A percentile compares a stretch with the other conserved stretches of the same genome.
Evolutionary conservation across 352 stramenopile species (phyloP).

Genomic region (Globisporangium cylindrosporum): DNA sequence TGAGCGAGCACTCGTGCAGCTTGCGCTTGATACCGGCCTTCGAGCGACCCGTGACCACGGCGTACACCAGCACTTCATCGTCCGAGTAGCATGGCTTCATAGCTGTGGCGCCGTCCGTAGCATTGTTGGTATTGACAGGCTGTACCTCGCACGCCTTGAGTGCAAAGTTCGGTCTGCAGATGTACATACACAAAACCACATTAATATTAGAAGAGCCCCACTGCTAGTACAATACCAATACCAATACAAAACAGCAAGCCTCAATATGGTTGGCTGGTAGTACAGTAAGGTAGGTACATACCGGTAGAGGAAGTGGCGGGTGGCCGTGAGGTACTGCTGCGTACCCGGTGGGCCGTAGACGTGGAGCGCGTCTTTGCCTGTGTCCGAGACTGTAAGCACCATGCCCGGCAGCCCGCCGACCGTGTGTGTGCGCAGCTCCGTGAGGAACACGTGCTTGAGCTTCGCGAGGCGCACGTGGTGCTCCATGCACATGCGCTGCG

Average conservation of each 20-base stretch:
- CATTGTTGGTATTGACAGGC: background rate
- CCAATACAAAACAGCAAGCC: background rate
- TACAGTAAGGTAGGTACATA: background rate
- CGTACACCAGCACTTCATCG: conserved; percentile 51
- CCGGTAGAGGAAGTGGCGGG: conserved; percentile 81
- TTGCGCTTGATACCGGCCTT: conserved; percentile 56
- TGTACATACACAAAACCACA: background rate
- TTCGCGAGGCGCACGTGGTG: conserved; percentile 87
- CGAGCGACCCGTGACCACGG: conserved; percentile 33
- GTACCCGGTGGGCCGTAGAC: conserved; percentile 74
- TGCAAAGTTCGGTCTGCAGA: conserved; percentile 40
- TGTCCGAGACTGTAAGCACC: conserved; percentile 88
- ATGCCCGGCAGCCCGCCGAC: conserved; percentile 84
- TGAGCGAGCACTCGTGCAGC: conserved; percentile 26
- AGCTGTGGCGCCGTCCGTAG: background rate
- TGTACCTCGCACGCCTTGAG: conserved; percentile 43
- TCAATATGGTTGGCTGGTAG: background rate
- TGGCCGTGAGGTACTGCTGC: conserved; percentile 65
- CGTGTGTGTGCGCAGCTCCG: conserved; percentile 72
- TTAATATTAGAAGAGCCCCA: no score
- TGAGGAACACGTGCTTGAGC: conserved; percentile 82
- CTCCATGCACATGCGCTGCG: conserved; percentile 90
- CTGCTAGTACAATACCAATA: background rate
- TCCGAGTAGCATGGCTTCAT: conserved; percentile 43
- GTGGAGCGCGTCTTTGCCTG: conserved; percentile 67